Conservation (phyloP, 2,329 filamentous ascomycete species). For the Colletotrichum lindemuthianum region DNA sequence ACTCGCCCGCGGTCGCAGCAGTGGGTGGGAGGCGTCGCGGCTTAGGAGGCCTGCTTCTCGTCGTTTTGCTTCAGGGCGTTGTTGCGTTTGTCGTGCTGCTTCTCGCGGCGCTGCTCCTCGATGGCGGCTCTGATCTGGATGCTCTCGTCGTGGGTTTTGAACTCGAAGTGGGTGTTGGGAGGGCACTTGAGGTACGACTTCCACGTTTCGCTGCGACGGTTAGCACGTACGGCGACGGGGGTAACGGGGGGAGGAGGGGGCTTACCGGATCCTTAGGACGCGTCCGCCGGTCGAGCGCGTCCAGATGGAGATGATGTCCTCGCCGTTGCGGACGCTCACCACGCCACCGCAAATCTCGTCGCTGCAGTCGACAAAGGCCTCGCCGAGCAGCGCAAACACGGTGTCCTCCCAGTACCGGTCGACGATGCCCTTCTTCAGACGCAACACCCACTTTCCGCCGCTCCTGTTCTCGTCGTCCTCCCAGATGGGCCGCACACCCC, state of each 20-base stretch:
- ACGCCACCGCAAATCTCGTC: slow-evolving; percentile 97
- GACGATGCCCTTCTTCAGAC: slow-evolving; percentile 95
- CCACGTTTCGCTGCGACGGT: slow-evolving; percentile 81
- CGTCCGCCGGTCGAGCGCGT: slow-evolving; percentile 91
- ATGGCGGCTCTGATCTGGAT: slow-evolving; percentile 92
- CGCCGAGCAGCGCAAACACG: slow-evolving; percentile 87
- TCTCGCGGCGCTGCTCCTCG: slow-evolving; percentile 91
- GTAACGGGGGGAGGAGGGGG: slow-evolving; percentile 37
- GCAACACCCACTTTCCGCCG: slow-evolving; percentile 97
- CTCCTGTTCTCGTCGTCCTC: slow-evolving; percentile 97
- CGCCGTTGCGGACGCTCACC: slow-evolving; percentile 91
- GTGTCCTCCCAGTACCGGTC: slow-evolving; percentile 98
- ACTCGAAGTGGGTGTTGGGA: slow-evolving; percentile 88
- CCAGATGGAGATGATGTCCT: slow-evolving; percentile 98
- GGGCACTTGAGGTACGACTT: slow-evolving; percentile 90
- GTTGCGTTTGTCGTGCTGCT: slow-evolving; percentile 62
- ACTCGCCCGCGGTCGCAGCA: slow-evolving; percentile 1
- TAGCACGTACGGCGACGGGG: slow-evolving; percentile 2
- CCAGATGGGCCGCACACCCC: slow-evolving; percentile 96
- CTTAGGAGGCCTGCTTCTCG: slow-evolving; percentile 38
- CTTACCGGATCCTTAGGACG: slow-evolving; percentile 95
- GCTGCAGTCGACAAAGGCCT: slow-evolving; percentile 91
- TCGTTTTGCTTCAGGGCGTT: slow-evolving; percentile 48
- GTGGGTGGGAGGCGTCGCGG: slow-evolving; percentile 9
- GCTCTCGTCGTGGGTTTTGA: slow-evolving; percentile 96